Evolutionary conservation across 345 rosid genomes (phyloP).

Genomic region (Erodium maritimum): DNA sequence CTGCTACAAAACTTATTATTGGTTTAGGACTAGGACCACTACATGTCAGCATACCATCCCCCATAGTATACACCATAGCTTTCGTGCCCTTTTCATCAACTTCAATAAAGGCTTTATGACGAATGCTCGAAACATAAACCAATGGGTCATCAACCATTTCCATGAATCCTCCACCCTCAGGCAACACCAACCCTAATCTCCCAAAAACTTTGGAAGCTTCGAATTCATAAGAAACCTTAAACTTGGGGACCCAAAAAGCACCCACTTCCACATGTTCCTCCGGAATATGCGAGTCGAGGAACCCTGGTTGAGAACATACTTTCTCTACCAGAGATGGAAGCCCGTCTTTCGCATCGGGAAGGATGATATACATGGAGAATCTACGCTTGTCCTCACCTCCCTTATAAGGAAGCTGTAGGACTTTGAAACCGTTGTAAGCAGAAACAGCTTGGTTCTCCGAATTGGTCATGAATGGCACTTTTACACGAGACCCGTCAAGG

Average conservation of each 20-base stretch:
- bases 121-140: background rate
- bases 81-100: slow-evolving; percentile 11
- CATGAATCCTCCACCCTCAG: slow-evolving; percentile 1
- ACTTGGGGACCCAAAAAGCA: slow-evolving; percentile 6
- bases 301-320: background rate
- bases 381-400: background rate
- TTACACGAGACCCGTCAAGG: slow-evolving; percentile 1
- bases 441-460: background rate
- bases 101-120: slow-evolving; percentile 10
- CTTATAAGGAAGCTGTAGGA: slow-evolving; percentile 5
- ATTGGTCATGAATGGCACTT: slow-evolving; percentile 10
- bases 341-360: slow-evolving; percentile 10
- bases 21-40: no score
- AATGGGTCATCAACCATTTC: slow-evolving; percentile 2
- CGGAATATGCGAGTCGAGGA: background rate
- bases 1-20: slow-evolving; percentile 11
- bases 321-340: slow-evolving; percentile 5
- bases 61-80: no score
- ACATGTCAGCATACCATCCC: no score
- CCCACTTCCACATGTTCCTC: background rate
- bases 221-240: slow-evolving; percentile 2
- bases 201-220: background rate
- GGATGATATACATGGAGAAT: slow-evolving; percentile 10
- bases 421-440: slow-evolving; percentile 8
- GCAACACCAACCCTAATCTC: slow-evolving; percentile 6